Base-by-base conservation (phyloP, 306 rosid genomes). In the Cicer arietinum region DNA sequence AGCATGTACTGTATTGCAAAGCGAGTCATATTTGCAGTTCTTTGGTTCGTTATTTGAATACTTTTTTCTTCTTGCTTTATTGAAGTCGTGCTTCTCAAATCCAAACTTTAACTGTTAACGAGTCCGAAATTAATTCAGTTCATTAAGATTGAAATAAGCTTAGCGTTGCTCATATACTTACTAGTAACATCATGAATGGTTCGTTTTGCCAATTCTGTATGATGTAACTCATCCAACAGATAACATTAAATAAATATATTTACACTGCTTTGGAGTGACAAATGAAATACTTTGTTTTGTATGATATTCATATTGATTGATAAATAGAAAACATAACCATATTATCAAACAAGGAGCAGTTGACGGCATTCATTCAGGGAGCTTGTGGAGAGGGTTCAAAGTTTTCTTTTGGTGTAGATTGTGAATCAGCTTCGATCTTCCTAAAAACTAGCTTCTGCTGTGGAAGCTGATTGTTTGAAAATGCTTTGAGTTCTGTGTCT, bases 401-500 rank as follows among this genome's bases (percentile, higher is more conserved):
- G 77, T 47, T 83, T 45, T 81, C 89, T 12, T 76, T 70, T 35
- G 75, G 45, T 47, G 85, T 35, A 39, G 92, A 54, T 25, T 72
- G 90, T 10, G 88, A 54, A 45, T 42, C 86, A 14, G 73, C 30
- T 62, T 81, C 90, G 12, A 86, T 77, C 81, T 47, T 89, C 77
- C 40, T 82, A 77, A 94, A 94, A 9, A 85, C 86, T 1, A 92
- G 86, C 82, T 89, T 94, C 67, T 90, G 93, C 69, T 87, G 96
- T 52, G 97, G 98, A 50, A 87, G 92, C 80, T 92, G 97, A 54
- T 96, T 91, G 9, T 82, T 89, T 40, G 85, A 35, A 83, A 89
- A 89, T 11, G 92, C 85, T 1, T 93, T 58, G 56, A 94, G 85
- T 73, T 94, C 99, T 10, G 96, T 90, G 84, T 92, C 99, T 3